These are phyloP conservation scores for Hordeum pubiflorum DNA, from an alignment of 202 grass and related monocot species.

Conservation along the genomic window DNA sequence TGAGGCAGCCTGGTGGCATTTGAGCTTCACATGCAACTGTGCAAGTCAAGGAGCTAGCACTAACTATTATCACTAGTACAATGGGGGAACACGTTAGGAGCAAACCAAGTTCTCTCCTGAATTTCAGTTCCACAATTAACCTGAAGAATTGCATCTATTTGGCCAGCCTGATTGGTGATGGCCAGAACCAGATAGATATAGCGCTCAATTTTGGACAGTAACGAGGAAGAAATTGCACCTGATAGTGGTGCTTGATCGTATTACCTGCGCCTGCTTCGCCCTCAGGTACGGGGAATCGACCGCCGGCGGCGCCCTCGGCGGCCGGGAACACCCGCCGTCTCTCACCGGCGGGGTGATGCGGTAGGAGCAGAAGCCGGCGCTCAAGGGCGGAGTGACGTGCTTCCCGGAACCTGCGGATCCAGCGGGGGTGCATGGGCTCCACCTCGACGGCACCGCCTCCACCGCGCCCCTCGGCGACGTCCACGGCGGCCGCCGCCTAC, in stretches of 20 bases:
- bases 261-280: slow-evolving; percentile 57
- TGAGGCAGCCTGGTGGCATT: background rate
- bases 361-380: slow-evolving; percentile 10
- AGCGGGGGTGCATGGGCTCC: background rate
- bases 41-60: background rate
- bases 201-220: background rate
- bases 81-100: background rate
- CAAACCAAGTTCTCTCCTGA: background rate
- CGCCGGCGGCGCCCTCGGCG: slow-evolving; percentile 29
- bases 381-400: slow-evolving; percentile 17
- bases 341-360: slow-evolving; percentile 20
- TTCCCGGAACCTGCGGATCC: background rate
- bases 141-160: background rate
- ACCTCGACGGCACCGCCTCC: background rate
- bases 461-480: slow-evolving; percentile 34
- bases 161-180: background rate
- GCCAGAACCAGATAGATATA: background rate
- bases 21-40: background rate
- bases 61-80: background rate
- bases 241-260: background rate
- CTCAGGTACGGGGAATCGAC: slow-evolving; percentile 42
- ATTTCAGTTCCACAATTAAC: background rate
- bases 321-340: slow-evolving; percentile 1
- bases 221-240: background rate
- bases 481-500: slow-evolving; percentile 43